These are phyloP conservation scores for Solanum ahanhuiri DNA, from an alignment of 257 asterid genomes.

Conservation along the genomic window DNA sequence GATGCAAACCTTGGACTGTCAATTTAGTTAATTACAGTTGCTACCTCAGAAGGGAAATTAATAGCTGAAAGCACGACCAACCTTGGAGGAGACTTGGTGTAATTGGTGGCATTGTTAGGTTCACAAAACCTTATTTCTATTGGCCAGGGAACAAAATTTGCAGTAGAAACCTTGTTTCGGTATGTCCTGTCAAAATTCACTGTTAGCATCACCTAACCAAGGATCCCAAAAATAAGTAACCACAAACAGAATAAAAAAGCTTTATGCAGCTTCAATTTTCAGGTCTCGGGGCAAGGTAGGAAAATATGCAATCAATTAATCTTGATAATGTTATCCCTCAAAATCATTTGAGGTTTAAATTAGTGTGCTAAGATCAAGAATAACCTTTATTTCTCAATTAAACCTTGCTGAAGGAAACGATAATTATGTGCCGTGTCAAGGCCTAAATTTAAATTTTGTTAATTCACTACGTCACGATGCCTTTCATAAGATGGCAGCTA, in stretches of 20 bases:
- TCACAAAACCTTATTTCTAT: conserved; percentile 79
- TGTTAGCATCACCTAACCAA: background rate
- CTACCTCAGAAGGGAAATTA: conserved; percentile 7
- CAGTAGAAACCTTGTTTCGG: conserved; percentile 74
- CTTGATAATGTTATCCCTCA: background rate
- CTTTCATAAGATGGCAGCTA: background rate
- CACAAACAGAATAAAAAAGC: background rate
- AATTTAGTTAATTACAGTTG: background rate
- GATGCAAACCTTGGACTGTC: background rate
- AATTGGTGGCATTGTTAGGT: conserved; percentile 55
- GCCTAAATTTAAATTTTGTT: background rate
- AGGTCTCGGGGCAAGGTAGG: background rate
- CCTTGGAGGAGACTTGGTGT: conserved; percentile 88
- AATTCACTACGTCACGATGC: background rate
- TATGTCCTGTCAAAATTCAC: conserved; percentile 51
- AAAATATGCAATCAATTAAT: background rate
- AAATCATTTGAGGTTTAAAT: background rate
- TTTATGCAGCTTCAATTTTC: background rate
- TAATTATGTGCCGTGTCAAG: background rate
- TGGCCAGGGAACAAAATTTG: conserved; percentile 77
- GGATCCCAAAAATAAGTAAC: background rate
- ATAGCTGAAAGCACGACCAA: conserved; percentile 15
- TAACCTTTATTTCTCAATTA: background rate
- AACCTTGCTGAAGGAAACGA: background rate
- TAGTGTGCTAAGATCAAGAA: background rate